Conservation (phyloP, 2,329 filamentous ascomycete genomes). For the Colletotrichum melonis region DNA sequence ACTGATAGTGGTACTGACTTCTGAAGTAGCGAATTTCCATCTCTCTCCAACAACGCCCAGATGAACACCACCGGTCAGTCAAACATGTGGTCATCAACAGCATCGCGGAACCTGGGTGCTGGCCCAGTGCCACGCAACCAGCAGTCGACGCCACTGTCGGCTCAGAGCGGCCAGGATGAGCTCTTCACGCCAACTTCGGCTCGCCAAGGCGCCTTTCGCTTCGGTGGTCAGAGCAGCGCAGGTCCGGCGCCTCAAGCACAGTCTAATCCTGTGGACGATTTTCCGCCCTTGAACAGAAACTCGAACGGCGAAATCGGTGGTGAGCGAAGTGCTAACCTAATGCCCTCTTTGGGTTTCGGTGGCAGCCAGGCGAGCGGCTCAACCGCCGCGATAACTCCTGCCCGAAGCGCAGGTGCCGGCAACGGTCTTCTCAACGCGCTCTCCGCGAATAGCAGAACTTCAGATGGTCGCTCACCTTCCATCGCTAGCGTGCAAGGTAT, state of each 20-base stretch:
- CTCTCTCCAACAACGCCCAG: conserved; percentile 71
- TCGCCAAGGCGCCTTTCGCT: conserved; percentile 63
- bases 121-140: conserved; percentile 63
- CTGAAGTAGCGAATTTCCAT: conserved; percentile 70
- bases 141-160: conserved; percentile 60
- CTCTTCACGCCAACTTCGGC: conserved; percentile 56
- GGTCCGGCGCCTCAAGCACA: conserved; percentile 58
- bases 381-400: conserved; percentile 45
- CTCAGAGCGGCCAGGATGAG: conserved; percentile 63
- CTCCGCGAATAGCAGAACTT: conserved; percentile 66
- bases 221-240: conserved; percentile 56
- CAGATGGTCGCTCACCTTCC: conserved; percentile 60
- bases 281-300: conserved; percentile 70
- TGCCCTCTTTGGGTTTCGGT: conserved; percentile 66
- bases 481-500: conserved; percentile 49
- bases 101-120: conserved; percentile 57
- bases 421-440: conserved; percentile 74
- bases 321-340: conserved; percentile 62
- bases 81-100: conserved; percentile 66
- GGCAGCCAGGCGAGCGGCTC: conserved; percentile 56
- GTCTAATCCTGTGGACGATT: conserved; percentile 66
- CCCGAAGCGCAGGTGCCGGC: conserved; percentile 56
- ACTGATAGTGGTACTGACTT: conserved; percentile 39
- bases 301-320: conserved; percentile 68
- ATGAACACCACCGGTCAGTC: conserved; percentile 59